Percentiles rank a stretch among this genome's conserved stretches.
Conservation (phyloP, 2,329 filamentous ascomycete genomes). For the Boeremia exigua region DNA sequence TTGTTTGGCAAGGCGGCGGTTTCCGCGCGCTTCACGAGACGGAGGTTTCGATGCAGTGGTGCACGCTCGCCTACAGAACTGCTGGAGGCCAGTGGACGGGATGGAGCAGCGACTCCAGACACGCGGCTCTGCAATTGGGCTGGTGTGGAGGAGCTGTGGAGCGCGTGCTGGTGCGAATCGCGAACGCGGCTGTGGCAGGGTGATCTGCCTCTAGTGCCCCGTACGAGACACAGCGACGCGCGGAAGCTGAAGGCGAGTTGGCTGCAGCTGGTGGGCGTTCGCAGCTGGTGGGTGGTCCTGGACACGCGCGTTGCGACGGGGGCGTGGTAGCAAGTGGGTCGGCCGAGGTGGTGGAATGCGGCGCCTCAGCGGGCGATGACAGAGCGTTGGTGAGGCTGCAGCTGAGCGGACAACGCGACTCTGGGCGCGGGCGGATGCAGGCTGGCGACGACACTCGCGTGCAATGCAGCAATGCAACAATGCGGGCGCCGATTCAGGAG, state of each 20-base stretch:
- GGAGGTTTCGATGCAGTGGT: constrained; percentile 6
- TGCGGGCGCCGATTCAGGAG: background rate
- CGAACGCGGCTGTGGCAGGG: constrained; percentile 21
- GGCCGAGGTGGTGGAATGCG: constrained; percentile 22
- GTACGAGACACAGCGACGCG: constrained; percentile 13
- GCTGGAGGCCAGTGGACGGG: constrained; percentile 19
- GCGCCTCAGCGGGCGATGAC: constrained; percentile 20
- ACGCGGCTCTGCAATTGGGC: constrained; percentile 27
- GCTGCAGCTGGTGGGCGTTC: constrained; percentile 3
- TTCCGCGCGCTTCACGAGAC: constrained; percentile 16
- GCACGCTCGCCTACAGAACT: constrained; percentile 21
- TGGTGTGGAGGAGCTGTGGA: constrained; percentile 9
- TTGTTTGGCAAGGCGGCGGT: constrained; percentile 21
- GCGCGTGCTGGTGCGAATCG: constrained; percentile 15
- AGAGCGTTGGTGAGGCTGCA: constrained; percentile 23
- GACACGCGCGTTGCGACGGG: constrained; percentile 10
- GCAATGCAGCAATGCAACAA: background rate
- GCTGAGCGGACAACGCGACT: constrained; percentile 13
- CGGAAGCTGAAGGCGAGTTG: constrained; percentile 1
- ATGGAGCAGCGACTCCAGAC: constrained; percentile 14
- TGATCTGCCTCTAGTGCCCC: constrained; percentile 19
- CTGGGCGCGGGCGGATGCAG: constrained; percentile 4
- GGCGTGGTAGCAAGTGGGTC: constrained; percentile 18
- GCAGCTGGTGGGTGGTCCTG: constrained; percentile 12
- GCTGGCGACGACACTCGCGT: constrained; percentile 3